Evolutionary conservation across 495 filamentous ascomycete species (phyloP).

Genomic region (Sphaerosporella brunnea): DNA sequence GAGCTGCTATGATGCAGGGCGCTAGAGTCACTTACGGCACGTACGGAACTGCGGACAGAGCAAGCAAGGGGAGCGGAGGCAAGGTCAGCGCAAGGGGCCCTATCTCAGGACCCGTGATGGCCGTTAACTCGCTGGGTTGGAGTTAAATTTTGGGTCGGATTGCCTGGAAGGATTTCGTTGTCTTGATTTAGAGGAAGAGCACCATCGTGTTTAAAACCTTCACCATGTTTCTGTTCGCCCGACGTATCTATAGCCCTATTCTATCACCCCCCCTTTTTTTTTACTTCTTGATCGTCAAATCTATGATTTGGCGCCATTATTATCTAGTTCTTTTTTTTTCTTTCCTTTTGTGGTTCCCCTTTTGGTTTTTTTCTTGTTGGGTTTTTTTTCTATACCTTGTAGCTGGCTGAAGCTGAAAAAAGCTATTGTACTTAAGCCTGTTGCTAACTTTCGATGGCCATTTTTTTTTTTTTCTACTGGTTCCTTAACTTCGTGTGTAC

Average conservation of each 20-base stretch:
- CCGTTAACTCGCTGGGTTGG: conserved; percentile 96
- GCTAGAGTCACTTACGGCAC: conserved; percentile 35
- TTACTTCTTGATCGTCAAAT: no score
- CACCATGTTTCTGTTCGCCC: not conserved
- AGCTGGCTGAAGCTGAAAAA: no score
- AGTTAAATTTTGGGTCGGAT: conserved; percentile 41
- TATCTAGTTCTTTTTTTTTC: no score
- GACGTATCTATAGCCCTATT: conserved; percentile 8
- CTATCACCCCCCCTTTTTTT: not conserved
- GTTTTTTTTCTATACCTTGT: no score
- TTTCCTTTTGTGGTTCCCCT: no score
- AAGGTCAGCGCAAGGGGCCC: conserved; percentile 54
- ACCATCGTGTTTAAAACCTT: not conserved
- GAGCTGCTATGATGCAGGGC: conserved; percentile 34
- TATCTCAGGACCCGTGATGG: conserved; percentile 75
- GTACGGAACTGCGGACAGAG: conserved; percentile 39
- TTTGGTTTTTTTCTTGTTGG: no score
- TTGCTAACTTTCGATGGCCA: no score
- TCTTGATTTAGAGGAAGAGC: not conserved
- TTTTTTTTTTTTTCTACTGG: no score
- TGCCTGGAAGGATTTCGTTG: conserved; percentile 4
- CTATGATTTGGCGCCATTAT: no score
- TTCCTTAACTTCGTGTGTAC: no score
- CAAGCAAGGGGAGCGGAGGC: conserved; percentile 51
- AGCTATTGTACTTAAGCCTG: no score